Base-by-base conservation (phyloP, 306 rosid genomes). In the Lathyrus aphaca region DNA sequence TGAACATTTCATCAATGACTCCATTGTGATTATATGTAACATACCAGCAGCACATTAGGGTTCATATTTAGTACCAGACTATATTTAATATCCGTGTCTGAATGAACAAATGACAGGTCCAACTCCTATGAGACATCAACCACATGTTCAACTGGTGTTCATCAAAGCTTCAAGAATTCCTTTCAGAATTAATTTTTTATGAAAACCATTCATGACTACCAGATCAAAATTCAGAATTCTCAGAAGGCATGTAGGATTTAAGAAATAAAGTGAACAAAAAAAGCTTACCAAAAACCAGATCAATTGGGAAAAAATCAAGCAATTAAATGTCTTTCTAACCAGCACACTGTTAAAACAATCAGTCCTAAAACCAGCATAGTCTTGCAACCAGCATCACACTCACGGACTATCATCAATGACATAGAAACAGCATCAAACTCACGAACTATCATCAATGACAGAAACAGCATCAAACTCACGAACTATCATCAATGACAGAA, bases 331-430 rank as follows among this genome's bases (percentile, higher is more conserved):
- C 86, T 83, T 76, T 69, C 84, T 84, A 81, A 82, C 59, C 88
- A 81, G 90, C 89, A 86, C 32, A 85, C 72, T 54, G 85, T 79
- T 64, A 83, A 82, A 76, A 72, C 74, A 86, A 83, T 74, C 89
- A 82, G 88, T 77, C 77, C 79, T 85, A 83, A 87, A 81, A 85
- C 80, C 88, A 83, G 89, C 88, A 76, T 64, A 78, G 64, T 76
- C 89, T 83, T 77, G 90, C 95, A 79, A 85, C 82, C 87, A 85
- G 90, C 88, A 82, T 81, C 90, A 79, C 64, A 76, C 57, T 82
- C 92, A 81, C 79, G 81, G 76, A 71, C 95, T 86, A 79, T 84
- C 91, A 82, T 84, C 95, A 82, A 82, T 80, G 79, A 77, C 73
- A 79, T 17, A 84, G 84, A 75, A 78, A 88, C 95, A 79, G 97